Evolutionary conservation across 1,284 basidiomycete species (phyloP).

Genomic region (Clitocybe nebularis): DNA sequence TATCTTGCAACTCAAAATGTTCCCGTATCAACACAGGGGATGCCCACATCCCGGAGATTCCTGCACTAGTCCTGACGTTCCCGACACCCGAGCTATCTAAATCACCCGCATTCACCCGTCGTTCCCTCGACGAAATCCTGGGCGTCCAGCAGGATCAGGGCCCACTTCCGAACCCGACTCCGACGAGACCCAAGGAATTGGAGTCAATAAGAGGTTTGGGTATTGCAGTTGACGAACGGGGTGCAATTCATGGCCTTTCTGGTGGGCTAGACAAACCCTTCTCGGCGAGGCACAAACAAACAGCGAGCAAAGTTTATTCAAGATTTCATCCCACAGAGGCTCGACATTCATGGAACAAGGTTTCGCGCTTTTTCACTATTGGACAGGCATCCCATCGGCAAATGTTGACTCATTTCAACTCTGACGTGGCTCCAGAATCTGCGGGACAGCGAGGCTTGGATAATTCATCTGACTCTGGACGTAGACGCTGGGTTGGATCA

Average conservation of each 20-base stretch:
- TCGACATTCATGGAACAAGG: slow-evolving; percentile 8
- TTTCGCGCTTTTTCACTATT: slow-evolving; percentile 7
- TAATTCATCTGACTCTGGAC: slow-evolving; percentile 5
- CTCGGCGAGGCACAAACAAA: background rate
- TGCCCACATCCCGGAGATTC: slow-evolving; percentile 3
- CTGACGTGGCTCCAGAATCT: background rate
- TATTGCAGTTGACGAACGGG: slow-evolving; percentile 5
- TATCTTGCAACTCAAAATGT: background rate
- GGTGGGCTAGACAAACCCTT: slow-evolving; percentile 1
- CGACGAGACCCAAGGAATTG: slow-evolving; percentile 6
- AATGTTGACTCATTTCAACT: background rate
- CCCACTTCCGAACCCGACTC: slow-evolving; percentile 2
- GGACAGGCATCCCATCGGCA: slow-evolving; percentile 1
- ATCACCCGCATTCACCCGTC: background rate
- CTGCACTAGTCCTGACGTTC: slow-evolving; percentile 23
- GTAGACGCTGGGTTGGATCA: slow-evolving; percentile 5
- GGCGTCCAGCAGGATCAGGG: background rate
- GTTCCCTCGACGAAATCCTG: background rate
- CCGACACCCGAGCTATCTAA: slow-evolving; percentile 24
- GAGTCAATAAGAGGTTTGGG: slow-evolving; percentile 6
- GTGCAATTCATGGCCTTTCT: slow-evolving; percentile 4
- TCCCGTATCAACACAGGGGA: background rate
- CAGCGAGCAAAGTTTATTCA: slow-evolving; percentile 11
- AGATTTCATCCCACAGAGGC: slow-evolving; percentile 5
- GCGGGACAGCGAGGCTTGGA: slow-evolving; percentile 8